Base-by-base conservation (phyloP, 2,329 filamentous ascomycete species). In the Microsporum audouinii region DNA sequence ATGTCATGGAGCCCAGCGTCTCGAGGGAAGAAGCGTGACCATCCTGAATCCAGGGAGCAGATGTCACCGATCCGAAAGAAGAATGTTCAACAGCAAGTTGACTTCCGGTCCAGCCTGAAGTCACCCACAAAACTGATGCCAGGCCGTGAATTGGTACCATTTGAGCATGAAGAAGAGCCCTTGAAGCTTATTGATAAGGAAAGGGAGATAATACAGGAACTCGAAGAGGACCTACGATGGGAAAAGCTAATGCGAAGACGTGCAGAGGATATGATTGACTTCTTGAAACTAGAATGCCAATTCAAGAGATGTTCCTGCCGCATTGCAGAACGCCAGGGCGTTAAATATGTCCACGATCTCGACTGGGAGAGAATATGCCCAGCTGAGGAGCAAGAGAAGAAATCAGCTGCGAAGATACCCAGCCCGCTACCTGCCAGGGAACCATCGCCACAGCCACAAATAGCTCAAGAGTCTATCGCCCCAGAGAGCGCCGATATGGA, bases 181-280 rank as follows among this genome's bases (percentile, higher is more conserved):
- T 68, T 72, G 2, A 68, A 72, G 1, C 64, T 79, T 12, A 75
- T 53, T 3, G 73, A 72, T 2, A 17, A 51, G 2, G 56, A 57
- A 14, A 31, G 31, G 36, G 51, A 77, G 63, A 69, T 75, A n/a
- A 66, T 84, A 27, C 67, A 72, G 2, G 68, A 72, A 1, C 64
- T 79, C 8, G 75, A 78, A 61, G 75, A 80, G 49, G 78, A 83
- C 60, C 73, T 86, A 2, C 68, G 73, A 31, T 70, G 71, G 34
- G 82, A 85, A 69, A 77, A 75, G 65, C 75, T 75, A 51, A 71
- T 78, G 60, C 76, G 81, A 63, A 70, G 73, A 60, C 76, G 79
- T 33, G 82, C 82, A 0, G 78, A 84, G 64, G 82, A 84, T 34
- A 77, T 84, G 72, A 75, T 85, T 2, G 69, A 79, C 36, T 79